Base-by-base conservation (phyloP, 2,329 filamentous ascomycete species). In the Xylaria sp. region DNA sequence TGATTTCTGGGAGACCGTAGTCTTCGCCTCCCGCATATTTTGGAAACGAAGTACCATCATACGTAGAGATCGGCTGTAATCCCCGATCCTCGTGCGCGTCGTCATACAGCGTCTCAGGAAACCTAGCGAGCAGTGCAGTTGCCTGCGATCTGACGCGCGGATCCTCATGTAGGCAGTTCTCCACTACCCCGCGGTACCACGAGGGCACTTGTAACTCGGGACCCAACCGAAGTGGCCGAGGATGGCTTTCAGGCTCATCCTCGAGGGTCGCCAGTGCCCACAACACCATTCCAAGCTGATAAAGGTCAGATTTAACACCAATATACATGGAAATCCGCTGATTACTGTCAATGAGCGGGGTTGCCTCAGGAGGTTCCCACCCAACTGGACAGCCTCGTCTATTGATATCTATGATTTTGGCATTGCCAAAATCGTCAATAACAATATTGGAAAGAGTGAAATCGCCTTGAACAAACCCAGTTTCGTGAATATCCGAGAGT, bases 331-430 rank as follows among this genome's bases (percentile, higher is more conserved):
- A 92, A 61, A 99, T 94, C 34, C 93, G 88, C 79, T 97, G 94
- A 66, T 92, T 93, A 79, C 90, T 94, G 72, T 95, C 90, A 68
- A 98, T 93, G 63, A 98, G 88, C 6, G 88, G 87, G 18, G 90
- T 91, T 64, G 97, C 91, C 80, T 99, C 96, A 4, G 96, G 96
- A 2, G 96, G 94, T 73, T 99, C 96, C 96, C 96, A 99, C 28
- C 95, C 95, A 4, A 98, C 93, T 0, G 96, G 96, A 75, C 96
- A 99, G n/a, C 96, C 96, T 74, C 96, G 87, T 63, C 96, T 88
- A 81, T 99, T 99, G 82, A 99, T 97, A 80, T 99, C 96, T 76
- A 99, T 99, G 72, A 99, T 98, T 76, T 97, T 95, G 9, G 95
- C 96, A 76, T 97, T 87, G 76, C 94, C 90, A 50, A 91, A 81